phyloP scores from a whole-genome alignment of 345 rosid species.

The Brassica incana region DNA sequence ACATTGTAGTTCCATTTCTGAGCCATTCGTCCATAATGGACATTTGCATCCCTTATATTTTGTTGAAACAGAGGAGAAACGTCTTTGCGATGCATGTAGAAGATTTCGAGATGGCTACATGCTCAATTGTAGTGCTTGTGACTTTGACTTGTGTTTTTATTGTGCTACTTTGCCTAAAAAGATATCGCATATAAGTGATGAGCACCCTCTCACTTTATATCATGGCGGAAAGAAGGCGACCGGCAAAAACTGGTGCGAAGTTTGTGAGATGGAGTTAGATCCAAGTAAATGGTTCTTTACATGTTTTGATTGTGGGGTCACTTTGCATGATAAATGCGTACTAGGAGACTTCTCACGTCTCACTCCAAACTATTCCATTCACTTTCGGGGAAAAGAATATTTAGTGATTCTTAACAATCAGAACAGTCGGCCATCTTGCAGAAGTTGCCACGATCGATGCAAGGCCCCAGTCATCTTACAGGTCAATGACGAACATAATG shows the following conservation, averaged over 20 bases:
- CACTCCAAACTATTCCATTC: not conserved
- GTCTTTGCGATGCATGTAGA: not conserved
- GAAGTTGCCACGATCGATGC: slow-evolving; percentile 25
- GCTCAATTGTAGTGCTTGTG: not conserved
- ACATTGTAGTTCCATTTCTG: slow-evolving; percentile 15
- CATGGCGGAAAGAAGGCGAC: not conserved
- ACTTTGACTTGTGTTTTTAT: not conserved
- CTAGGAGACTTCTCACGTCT: slow-evolving; percentile 19
- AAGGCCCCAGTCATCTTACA: slow-evolving; percentile 8
- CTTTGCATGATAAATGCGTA: not conserved
- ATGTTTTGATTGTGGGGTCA: slow-evolving; percentile 3
- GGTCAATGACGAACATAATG: not conserved
- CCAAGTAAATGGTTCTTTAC: not conserved
- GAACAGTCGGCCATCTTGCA: not conserved
- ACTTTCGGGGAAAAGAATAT: no score
- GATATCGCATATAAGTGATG: slow-evolving; percentile 4
- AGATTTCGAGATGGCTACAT: not conserved
- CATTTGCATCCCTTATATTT: slow-evolving; percentile 23
- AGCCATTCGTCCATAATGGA: not conserved
- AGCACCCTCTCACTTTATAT: slow-evolving; percentile 15
- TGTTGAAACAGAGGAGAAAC: not conserved
- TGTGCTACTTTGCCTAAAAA: not conserved
- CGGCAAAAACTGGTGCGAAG: not conserved
- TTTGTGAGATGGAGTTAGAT: slow-evolving; percentile 8
- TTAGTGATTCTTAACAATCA: not conserved